phyloP scores from a whole-genome alignment of 2,329 filamentous ascomycete species.

The Aureobasidium lini region DNA sequence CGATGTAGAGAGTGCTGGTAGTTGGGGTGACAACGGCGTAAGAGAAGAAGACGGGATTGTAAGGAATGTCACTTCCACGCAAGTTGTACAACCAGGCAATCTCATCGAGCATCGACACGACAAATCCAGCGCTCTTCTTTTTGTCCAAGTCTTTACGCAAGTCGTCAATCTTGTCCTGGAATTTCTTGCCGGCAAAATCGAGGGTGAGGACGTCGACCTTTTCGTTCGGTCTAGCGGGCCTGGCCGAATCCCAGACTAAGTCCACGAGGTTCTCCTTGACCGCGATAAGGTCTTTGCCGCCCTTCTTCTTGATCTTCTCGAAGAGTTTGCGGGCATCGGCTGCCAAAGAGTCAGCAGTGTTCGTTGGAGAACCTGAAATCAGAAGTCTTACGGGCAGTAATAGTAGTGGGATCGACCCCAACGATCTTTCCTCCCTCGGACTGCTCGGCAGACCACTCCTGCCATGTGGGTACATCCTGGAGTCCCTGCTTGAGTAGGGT shows the following conservation, averaged over 20 bases:
- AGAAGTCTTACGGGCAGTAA: slow-evolving; percentile 54
- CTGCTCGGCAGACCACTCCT: slow-evolving; percentile 87
- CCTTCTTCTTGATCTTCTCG: slow-evolving; percentile 80
- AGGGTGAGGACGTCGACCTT: slow-evolving; percentile 63
- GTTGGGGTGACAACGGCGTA: slow-evolving; percentile 80
- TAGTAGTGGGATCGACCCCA: slow-evolving; percentile 80
- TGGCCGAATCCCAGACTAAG: slow-evolving; percentile 69
- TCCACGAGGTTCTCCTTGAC: slow-evolving; percentile 84
- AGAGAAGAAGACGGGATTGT: slow-evolving; percentile 97
- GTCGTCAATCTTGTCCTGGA: slow-evolving; percentile 74
- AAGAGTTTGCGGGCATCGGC: slow-evolving; percentile 64
- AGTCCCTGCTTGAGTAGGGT: slow-evolving; percentile 83
- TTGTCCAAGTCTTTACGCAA: slow-evolving; percentile 86
- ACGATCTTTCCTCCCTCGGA: slow-evolving; percentile 80
- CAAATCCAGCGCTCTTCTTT: slow-evolving; percentile 78
- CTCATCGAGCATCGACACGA: slow-evolving; percentile 93
- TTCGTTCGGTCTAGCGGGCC: slow-evolving; percentile 68
- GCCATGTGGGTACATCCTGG: slow-evolving; percentile 92
- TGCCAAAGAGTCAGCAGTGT: slow-evolving; percentile 26
- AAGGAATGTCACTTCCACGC: slow-evolving; percentile 88
- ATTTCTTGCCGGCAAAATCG: slow-evolving; percentile 73
- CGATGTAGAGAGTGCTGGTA: slow-evolving; percentile 73
- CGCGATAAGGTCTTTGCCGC: slow-evolving; percentile 67
- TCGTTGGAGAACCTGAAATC: slow-evolving; percentile 25
- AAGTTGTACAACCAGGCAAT: slow-evolving; percentile 98